phyloP scores from a whole-genome alignment of 768 basidiomycete species.

The Hydnum rufescens region DNA sequence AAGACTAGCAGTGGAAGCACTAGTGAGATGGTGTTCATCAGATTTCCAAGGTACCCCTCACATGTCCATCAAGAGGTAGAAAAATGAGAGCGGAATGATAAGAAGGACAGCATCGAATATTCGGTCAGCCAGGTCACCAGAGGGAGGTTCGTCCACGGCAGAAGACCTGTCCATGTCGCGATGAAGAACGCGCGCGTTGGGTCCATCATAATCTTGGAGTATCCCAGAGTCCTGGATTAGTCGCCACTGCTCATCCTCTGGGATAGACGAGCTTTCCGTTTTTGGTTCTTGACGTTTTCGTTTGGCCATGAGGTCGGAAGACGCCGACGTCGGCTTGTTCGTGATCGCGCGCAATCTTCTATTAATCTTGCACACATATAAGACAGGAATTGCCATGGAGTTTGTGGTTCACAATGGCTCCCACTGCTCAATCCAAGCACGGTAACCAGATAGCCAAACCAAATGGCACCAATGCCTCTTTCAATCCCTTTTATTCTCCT shows the following conservation, averaged over 20 bases:
- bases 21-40: constrained; percentile 1
- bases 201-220: not conserved
- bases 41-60: constrained; percentile 21
- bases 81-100: constrained; percentile 54
- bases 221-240: constrained; percentile 1
- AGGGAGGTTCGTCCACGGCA: not conserved
- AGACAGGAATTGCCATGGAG: too few relatives aligned
- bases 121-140: constrained; percentile 34
- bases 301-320: too few relatives aligned
- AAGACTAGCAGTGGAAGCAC: constrained; percentile 26
- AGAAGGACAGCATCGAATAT: constrained; percentile 43
- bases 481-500: not conserved
- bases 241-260: constrained; percentile 3
- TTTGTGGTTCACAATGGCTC: not conserved
- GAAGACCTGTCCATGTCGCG: not conserved
- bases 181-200: not conserved
- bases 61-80: constrained; percentile 73
- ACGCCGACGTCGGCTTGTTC: too few relatives aligned
- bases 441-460: too few relatives aligned
- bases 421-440: too few relatives aligned
- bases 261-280: not conserved
- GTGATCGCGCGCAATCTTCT: too few relatives aligned
- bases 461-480: too few relatives aligned
- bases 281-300: too few relatives aligned
- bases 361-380: too few relatives aligned